These are phyloP conservation scores for Exophiala calicioides DNA, from an alignment of 2,329 filamentous ascomycete species.

Conservation along the genomic window DNA sequence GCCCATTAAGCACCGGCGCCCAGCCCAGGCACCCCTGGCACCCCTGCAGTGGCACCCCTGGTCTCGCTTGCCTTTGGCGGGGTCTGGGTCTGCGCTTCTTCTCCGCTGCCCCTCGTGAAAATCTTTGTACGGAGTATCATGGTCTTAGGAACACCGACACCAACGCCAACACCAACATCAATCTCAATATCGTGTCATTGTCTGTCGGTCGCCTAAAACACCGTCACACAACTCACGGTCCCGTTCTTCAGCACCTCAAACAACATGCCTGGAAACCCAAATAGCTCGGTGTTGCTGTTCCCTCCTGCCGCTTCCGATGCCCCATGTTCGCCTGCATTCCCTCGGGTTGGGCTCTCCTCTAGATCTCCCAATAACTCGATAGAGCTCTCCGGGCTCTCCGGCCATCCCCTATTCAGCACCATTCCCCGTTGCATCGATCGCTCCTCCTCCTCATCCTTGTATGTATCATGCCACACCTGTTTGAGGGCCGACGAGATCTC, in stretches of 20 bases:
- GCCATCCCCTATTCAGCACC: conserved; percentile 89
- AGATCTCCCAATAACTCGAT: conserved; percentile 82
- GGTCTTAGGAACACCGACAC: too few species aligned
- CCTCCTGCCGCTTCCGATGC: conserved; percentile 55
- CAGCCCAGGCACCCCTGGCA: too few species aligned
- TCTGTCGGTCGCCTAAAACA: conserved; percentile 45
- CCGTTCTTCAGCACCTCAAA: conserved; percentile 97
- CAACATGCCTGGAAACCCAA: conserved; percentile 88
- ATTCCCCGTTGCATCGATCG: conserved; percentile 62
- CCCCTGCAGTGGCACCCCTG: too few species aligned
- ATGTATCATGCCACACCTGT: conserved; percentile 68
- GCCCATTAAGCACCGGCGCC: too few species aligned
- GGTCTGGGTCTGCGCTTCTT: too few species aligned
- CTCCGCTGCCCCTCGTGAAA: too few species aligned
- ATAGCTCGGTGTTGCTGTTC: conserved; percentile 77
- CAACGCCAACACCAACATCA: too few species aligned
- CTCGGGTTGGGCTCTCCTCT: conserved; percentile 65
- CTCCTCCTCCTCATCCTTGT: conserved; percentile 58
- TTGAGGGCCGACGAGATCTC: conserved; percentile 69
- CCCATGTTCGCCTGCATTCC: conserved; percentile 28
- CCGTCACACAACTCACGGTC: conserved; percentile 82
- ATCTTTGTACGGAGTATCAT: too few species aligned
- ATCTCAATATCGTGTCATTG: too few species aligned
- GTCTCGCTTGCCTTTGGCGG: too few species aligned
- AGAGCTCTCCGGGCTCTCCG: conserved; percentile 79